phyloP scores from a whole-genome alignment of 306 rosid genomes.

The Prosopis cineraria region DNA sequence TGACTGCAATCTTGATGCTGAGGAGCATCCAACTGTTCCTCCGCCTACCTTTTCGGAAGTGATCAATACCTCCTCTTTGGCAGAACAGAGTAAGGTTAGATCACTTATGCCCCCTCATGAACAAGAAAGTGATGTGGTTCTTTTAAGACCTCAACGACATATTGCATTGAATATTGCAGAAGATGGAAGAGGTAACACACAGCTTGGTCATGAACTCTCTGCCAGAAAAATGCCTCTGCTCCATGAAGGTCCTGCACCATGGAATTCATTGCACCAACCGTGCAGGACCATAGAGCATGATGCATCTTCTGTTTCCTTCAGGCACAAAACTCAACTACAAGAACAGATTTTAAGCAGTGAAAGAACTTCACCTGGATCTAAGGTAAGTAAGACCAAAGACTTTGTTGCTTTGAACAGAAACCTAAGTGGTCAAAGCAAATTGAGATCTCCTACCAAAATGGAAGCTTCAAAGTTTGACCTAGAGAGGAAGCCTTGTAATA shows the following conservation, averaged over 20 bases:
- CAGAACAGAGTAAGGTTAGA: conserved; percentile 43
- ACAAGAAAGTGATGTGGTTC: conserved; percentile 46
- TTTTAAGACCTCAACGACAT: conserved; percentile 42
- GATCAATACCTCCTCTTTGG: conserved; percentile 40
- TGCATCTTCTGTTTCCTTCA: conserved; percentile 44
- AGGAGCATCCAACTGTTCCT: conserved; percentile 37
- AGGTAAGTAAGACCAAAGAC: conserved; percentile 55
- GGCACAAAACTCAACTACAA: conserved; percentile 49
- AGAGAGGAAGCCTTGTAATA: conserved; percentile 53
- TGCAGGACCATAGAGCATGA: conserved; percentile 43
- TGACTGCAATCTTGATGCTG: conserved; percentile 42
- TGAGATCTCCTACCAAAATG: conserved; percentile 49
- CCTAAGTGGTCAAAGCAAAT: conserved; percentile 51
- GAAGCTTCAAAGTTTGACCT: conserved; percentile 56
- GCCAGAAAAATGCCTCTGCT: conserved; percentile 42
- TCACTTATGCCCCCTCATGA: conserved; percentile 37
- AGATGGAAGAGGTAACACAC: conserved; percentile 36
- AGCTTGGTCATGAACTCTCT: conserved; percentile 35
- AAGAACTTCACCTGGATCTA: conserved; percentile 47
- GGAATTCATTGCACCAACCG: conserved; percentile 46
- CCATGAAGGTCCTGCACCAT: conserved; percentile 44
- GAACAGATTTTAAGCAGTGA: conserved; percentile 47
- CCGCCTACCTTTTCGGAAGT: conserved; percentile 43
- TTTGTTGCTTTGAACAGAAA: conserved; percentile 77
- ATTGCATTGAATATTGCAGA: conserved; percentile 28